Evolutionary conservation across 2,329 filamentous ascomycete genomes (phyloP).

Genomic region (Diaporthe nobilis): DNA sequence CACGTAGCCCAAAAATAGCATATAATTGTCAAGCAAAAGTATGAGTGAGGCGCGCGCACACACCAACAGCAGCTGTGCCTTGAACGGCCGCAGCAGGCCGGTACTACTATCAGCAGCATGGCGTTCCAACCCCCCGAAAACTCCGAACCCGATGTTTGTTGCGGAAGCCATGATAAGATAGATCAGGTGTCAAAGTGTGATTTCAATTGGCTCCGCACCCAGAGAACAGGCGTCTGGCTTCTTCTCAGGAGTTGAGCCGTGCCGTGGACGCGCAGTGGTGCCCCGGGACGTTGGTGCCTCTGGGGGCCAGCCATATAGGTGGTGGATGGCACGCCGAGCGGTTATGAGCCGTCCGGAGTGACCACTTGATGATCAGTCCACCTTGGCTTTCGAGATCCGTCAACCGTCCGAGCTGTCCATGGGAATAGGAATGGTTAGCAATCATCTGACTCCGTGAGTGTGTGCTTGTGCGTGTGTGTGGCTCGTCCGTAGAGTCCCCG

Average conservation of each 20-base stretch:
- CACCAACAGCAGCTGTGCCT: constrained; percentile 20
- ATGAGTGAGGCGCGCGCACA: constrained; percentile 28
- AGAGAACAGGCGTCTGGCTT: not conserved
- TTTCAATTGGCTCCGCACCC: not conserved
- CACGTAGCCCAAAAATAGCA: constrained; percentile 31
- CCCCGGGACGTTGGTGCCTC: not conserved
- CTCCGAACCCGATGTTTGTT: constrained; percentile 13
- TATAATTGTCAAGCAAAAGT: constrained; percentile 4
- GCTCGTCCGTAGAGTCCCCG: constrained; percentile 5
- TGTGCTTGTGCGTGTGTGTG: not conserved
- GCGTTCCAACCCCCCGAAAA: not conserved
- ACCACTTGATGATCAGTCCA: not conserved
- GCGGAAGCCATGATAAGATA: constrained; percentile 21
- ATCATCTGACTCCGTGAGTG: constrained; percentile 6
- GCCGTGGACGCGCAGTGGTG: not conserved
- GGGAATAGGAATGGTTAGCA: constrained; percentile 4
- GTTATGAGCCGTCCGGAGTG: constrained; percentile 24
- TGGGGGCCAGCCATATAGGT: not conserved
- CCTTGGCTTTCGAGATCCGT: not conserved
- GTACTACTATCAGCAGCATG: constrained; percentile 18
- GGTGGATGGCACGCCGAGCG: not conserved
- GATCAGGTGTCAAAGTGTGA: not conserved
- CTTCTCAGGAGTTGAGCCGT: not conserved
- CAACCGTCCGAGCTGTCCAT: not conserved
- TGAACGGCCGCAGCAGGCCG: constrained; percentile 28